Percentiles rank a stretch among this genome's conserved stretches.
Evolutionary conservation across 2,329 filamentous ascomycete species (phyloP).

Genomic region (Nigrospora osmanthi): DNA sequence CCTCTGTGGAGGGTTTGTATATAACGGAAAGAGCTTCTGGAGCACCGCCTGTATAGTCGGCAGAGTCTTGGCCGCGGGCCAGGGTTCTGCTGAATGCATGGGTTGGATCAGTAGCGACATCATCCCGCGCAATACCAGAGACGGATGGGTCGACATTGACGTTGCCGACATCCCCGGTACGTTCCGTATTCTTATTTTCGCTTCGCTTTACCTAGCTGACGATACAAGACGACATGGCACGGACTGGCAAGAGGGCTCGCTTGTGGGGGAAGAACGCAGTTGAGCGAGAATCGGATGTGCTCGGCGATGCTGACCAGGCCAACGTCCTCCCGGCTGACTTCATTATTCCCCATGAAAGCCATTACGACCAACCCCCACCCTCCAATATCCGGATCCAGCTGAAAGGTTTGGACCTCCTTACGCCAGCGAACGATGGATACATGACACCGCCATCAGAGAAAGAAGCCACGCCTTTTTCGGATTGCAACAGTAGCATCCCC

Average conservation of each 20-base stretch:
- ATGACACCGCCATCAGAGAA: conserved; percentile 35
- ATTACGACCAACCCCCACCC: conserved; percentile 39
- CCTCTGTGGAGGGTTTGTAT: conserved; percentile 57
- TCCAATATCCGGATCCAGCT: conserved; percentile 39
- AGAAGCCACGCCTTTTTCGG: conserved; percentile 28
- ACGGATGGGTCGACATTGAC: conserved; percentile 54
- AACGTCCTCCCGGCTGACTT: conserved; percentile 55
- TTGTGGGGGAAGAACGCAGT: conserved; percentile 53
- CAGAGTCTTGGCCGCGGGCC: conserved; percentile 54
- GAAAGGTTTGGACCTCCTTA: conserved; percentile 39
- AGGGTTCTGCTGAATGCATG: conserved; percentile 57
- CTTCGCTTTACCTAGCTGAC: not conserved
- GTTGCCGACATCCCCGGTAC: conserved; percentile 45
- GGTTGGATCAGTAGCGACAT: conserved; percentile 60
- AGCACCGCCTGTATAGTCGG: conserved; percentile 59
- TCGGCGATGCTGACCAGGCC: conserved; percentile 47
- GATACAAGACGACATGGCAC: conserved; percentile 36
- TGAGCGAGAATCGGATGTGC: conserved; percentile 51
- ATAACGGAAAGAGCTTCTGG: conserved; percentile 59
- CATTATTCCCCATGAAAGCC: conserved; percentile 50
- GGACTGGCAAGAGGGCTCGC: conserved; percentile 46
- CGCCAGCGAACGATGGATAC: conserved; percentile 33
- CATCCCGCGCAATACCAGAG: conserved; percentile 38
- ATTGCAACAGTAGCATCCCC: conserved; percentile 16
- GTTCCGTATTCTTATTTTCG: conserved; percentile 8